phyloP scores from a whole-genome alignment of 2,329 filamentous ascomycete genomes.

The Amauroascus verrucosus region DNA sequence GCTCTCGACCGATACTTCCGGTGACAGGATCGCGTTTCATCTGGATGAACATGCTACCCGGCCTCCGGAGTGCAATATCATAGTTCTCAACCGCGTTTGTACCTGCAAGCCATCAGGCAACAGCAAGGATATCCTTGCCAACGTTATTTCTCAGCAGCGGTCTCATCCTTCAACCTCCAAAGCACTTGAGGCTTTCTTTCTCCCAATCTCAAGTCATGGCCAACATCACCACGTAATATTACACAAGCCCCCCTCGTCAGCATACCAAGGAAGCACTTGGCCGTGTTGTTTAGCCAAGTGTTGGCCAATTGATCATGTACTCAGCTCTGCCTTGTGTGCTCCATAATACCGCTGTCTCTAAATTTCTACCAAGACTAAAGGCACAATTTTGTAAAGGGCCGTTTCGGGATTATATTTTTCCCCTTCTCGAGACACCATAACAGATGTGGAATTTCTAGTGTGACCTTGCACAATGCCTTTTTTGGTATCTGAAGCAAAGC shows the following conservation, averaged over 20 bases:
- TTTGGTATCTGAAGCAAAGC: not conserved
- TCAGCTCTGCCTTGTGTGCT: not conserved
- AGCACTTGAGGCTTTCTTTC: not conserved
- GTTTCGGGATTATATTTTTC: too few relatives aligned
- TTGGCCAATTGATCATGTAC: too few relatives aligned
- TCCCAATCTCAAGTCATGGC: too few relatives aligned
- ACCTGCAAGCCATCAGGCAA: conserved; percentile 3
- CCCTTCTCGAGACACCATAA: too few relatives aligned
- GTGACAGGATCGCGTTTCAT: not conserved
- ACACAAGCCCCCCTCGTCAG: too few relatives aligned
- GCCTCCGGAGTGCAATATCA: not conserved
- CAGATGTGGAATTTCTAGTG: not conserved
- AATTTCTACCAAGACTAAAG: too few relatives aligned
- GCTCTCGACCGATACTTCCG: not conserved
- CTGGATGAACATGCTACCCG: not conserved
- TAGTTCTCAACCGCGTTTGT: not conserved
- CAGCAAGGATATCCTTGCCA: not conserved
- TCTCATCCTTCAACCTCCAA: not conserved
- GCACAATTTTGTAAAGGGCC: too few relatives aligned
- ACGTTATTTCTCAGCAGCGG: not conserved
- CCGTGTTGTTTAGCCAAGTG: too few relatives aligned
- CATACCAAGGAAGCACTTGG: too few relatives aligned
- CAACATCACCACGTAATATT: too few relatives aligned
- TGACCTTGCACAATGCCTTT: not conserved
- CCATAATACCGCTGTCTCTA: not conserved